Evolutionary conservation across 192 early-diverging fungal species (phyloP).

Genomic region (Podila clonocystis): DNA sequence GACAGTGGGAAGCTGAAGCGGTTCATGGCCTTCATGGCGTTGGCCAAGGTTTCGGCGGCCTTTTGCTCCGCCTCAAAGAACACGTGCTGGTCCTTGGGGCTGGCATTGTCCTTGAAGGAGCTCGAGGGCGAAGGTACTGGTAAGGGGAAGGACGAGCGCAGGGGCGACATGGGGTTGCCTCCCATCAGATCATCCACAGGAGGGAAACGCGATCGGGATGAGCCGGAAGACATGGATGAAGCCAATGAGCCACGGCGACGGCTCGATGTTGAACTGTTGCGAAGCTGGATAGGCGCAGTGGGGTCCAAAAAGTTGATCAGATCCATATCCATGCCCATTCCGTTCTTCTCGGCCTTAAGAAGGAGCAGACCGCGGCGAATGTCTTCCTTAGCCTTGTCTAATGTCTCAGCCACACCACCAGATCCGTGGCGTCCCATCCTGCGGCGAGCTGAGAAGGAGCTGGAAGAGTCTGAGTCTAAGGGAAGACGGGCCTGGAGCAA

Average conservation of each 20-base stretch:
- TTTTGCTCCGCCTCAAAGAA: conserved; percentile 50
- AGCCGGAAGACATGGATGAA: conserved; percentile 42
- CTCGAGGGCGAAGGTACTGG: conserved; percentile 18
- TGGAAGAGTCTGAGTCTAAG: conserved; percentile 34
- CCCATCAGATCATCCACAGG: conserved; percentile 19
- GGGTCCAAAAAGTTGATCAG: conserved; percentile 43
- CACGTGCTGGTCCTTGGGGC: conserved; percentile 41
- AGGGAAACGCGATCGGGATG: conserved; percentile 39
- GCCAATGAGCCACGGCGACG: conserved; percentile 41
- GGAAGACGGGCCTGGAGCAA: conserved; percentile 14
- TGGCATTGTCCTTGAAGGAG: conserved; percentile 1
- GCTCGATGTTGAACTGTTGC: conserved; percentile 21
- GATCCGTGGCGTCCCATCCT: conserved; percentile 36
- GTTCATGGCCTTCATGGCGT: conserved; percentile 49
- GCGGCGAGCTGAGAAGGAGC: conserved; percentile 41
- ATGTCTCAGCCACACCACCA: conserved; percentile 30
- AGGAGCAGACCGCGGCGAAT: conserved; percentile 48
- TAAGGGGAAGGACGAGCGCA: conserved; percentile 44
- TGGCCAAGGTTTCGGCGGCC: conserved; percentile 42
- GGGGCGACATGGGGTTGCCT: conserved; percentile 29
- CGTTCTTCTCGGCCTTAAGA: conserved; percentile 54
- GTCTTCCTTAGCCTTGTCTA: conserved; percentile 56
- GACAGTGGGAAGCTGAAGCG: conserved; percentile 43
- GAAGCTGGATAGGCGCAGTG: conserved; percentile 11
- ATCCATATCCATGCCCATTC: conserved; percentile 50